Percentiles rank a stretch among this genome's conserved stretches.
Conservation (phyloP, 164 flowering plant species). For the Piper betle region DNA sequence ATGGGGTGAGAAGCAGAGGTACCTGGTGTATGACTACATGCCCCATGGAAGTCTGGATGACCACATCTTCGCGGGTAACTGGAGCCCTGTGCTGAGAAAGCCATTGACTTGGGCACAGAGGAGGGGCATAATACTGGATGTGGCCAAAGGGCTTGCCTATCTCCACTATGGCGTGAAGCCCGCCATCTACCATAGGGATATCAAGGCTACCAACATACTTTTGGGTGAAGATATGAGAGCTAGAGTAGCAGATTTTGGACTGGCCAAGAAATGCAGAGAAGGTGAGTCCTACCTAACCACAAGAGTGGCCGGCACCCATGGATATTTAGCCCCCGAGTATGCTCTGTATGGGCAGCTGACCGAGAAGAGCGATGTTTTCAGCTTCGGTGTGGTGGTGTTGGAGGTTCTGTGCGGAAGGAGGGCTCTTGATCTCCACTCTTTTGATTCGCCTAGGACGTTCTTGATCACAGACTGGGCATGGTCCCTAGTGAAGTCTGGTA, state of each 20-base stretch:
- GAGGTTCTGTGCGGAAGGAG: conserved; percentile 81
- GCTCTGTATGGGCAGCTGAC: conserved; percentile 84
- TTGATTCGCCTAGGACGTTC: conserved; percentile 24
- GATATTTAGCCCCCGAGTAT: conserved; percentile 78
- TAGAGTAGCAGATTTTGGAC: conserved; percentile 75
- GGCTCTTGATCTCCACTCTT: conserved; percentile 49
- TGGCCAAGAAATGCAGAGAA: conserved; percentile 56
- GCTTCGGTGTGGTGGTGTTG: conserved; percentile 67
- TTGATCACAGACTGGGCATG: conserved; percentile 86
- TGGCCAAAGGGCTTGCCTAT: conserved; percentile 71
- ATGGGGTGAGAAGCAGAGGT: conserved; percentile 24
- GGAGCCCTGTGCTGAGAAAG: not conserved
- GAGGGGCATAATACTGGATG: conserved; percentile 59
- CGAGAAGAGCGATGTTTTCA: conserved; percentile 82
- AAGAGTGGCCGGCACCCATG: conserved; percentile 82
- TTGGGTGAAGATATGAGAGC: conserved; percentile 64
- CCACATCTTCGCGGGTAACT: conserved; percentile 18
- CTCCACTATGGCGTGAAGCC: conserved; percentile 81
- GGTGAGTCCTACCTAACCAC: conserved; percentile 84
- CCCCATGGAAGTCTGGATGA: conserved; percentile 63
- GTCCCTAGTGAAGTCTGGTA: conserved; percentile 54
- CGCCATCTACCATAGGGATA: conserved; percentile 63
- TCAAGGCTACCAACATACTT: conserved; percentile 72
- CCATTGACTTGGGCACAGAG: conserved; percentile 60
- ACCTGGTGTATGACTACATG: conserved; percentile 69